A percentile compares a stretch with the other conserved stretches of the same genome.
Evolutionary conservation across 2,329 filamentous ascomycete genomes (phyloP).

Genomic region (Leptographium lundbergii): DNA sequence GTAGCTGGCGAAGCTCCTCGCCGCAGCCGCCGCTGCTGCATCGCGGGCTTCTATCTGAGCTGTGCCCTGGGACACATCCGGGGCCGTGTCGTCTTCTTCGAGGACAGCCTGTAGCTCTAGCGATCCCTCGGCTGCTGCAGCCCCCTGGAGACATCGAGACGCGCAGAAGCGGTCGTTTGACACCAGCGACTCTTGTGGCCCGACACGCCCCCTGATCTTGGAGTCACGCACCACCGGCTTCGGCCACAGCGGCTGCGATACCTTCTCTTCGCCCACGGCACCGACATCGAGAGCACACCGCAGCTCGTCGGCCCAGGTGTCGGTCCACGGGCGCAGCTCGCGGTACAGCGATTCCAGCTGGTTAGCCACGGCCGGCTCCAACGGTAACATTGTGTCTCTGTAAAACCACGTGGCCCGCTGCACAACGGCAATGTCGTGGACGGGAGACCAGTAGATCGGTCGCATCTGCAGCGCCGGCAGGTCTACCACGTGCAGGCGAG

Average conservation of each 20-base stretch:
- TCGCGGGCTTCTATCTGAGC: slow-evolving; percentile 14
- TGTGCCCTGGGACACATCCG: slow-evolving; percentile 12
- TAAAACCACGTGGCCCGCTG: slow-evolving; percentile 94
- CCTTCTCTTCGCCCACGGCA: slow-evolving; percentile 79
- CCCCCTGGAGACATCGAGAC: slow-evolving; percentile 44
- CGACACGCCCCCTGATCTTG: slow-evolving; percentile 18
- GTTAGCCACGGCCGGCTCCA: slow-evolving; percentile 77
- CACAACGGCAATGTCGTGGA: slow-evolving; percentile 77
- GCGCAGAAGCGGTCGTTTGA: slow-evolving; percentile 46
- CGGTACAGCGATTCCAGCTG: slow-evolving; percentile 84
- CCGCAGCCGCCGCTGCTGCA: slow-evolving; percentile 24
- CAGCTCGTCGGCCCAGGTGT: slow-evolving; percentile 87
- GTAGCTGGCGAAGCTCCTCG: slow-evolving; percentile 53
- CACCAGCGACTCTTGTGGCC: slow-evolving; percentile 25
- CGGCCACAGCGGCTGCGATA: slow-evolving; percentile 74
- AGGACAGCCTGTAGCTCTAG: slow-evolving; percentile 23
- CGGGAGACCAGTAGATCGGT: slow-evolving; percentile 93
- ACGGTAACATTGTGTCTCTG: slow-evolving; percentile 81
- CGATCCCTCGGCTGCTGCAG: slow-evolving; percentile 43
- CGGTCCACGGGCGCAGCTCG: slow-evolving; percentile 75
- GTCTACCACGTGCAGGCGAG: slow-evolving; percentile 79
- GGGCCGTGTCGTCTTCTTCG: background rate
- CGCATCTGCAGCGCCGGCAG: slow-evolving; percentile 79
- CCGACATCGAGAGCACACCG: slow-evolving; percentile 85
- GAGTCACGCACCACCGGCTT: slow-evolving; percentile 29